Conservation (phyloP, 2,329 filamentous ascomycete species). For the Magnaporthiopsis rhizophila region DNA sequence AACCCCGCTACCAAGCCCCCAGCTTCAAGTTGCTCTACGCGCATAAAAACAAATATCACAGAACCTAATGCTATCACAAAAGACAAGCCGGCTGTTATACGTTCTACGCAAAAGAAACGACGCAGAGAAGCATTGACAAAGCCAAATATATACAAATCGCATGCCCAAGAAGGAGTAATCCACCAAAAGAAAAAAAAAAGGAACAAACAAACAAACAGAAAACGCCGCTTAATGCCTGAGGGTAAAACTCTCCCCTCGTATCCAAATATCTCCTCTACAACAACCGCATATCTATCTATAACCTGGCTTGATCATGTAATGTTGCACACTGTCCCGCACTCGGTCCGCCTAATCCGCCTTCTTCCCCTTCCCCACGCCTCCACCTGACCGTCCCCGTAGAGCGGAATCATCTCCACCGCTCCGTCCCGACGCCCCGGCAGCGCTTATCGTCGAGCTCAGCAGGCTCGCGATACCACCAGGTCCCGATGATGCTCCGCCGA, state of each 20-base stretch:
- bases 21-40: too few relatives aligned
- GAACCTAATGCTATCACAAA: background rate
- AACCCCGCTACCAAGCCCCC: too few relatives aligned
- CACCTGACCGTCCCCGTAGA: conserved; percentile 26
- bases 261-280: background rate
- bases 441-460: conserved; percentile 17
- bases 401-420: conserved; percentile 27
- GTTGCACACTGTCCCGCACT: background rate
- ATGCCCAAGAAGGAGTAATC: background rate
- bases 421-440: conserved; percentile 24
- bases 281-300: background rate
- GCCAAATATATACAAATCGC: conserved; percentile 3
- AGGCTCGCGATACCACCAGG: conserved; percentile 10
- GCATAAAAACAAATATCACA: background rate
- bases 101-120: background rate
- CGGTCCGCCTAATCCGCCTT: conserved; percentile 32
- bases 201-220: background rate
- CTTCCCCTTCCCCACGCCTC: conserved; percentile 28
- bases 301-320: background rate
- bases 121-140: background rate
- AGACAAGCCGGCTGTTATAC: background rate
- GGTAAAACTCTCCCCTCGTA: background rate
- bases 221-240: background rate
- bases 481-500: conserved; percentile 1
- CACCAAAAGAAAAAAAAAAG: background rate